A percentile compares a stretch with the other conserved stretches of the same genome.
phyloP scores from a whole-genome alignment of 2,329 filamentous ascomycete genomes.

The Trichoderma sp. region DNA sequence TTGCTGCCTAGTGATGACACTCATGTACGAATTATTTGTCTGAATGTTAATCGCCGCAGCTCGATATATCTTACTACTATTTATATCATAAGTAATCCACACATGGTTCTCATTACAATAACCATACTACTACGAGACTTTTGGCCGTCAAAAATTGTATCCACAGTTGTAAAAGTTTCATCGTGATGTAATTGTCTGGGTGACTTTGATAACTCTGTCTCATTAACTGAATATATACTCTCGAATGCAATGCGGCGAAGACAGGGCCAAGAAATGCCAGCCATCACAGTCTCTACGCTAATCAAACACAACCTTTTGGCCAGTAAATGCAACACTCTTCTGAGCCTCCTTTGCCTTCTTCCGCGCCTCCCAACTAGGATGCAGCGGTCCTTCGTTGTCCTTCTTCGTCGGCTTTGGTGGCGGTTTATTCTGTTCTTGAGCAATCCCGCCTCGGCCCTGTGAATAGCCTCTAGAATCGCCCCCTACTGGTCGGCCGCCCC shows the following conservation, averaged over 20 bases:
- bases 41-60: not conserved
- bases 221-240: not conserved
- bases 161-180: not conserved
- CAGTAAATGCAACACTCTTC: slow-evolving; percentile 25
- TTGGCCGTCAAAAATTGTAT: not conserved
- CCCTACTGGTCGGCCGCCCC: slow-evolving; percentile 37
- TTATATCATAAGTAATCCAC: not conserved
- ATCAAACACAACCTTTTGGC: slow-evolving; percentile 29
- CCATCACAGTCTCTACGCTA: slow-evolving; percentile 17
- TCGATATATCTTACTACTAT: not conserved
- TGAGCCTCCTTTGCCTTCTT: slow-evolving; percentile 27
- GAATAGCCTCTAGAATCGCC: slow-evolving; percentile 2
- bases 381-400: slow-evolving; percentile 53
- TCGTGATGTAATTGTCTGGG: not conserved
- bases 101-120: not conserved
- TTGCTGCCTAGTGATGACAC: not conserved
- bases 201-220: no score
- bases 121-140: not conserved
- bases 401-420: slow-evolving; percentile 36
- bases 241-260: not conserved
- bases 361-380: slow-evolving; percentile 38
- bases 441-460: slow-evolving; percentile 1
- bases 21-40: not conserved
- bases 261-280: not conserved
- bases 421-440: slow-evolving; percentile 24